A percentile compares a stretch with the other conserved stretches of the same genome.
These are phyloP conservation scores for Suillus discolor DNA, from an alignment of 768 basidiomycete genomes.

Conservation along the genomic window DNA sequence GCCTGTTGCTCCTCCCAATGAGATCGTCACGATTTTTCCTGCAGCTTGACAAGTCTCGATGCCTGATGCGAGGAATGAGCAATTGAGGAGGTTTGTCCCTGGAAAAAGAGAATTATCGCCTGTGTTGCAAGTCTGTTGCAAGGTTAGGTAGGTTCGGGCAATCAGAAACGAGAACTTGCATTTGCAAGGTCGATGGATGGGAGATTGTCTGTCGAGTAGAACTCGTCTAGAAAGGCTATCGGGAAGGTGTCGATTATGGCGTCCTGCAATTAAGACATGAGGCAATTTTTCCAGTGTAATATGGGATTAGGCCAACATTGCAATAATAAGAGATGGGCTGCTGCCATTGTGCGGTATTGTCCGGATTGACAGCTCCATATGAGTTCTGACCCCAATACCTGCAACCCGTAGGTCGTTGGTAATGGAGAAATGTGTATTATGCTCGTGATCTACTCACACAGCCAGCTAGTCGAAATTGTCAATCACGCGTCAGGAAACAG, in stretches of 20 bases:
- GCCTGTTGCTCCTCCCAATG: conserved; percentile 64
- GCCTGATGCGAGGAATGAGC: conserved; percentile 57
- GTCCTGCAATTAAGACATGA: conserved; percentile 39
- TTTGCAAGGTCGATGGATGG: conserved; percentile 66
- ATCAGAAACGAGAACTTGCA: conserved; percentile 32
- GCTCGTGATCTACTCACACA: conserved; percentile 20
- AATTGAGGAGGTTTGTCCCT: conserved; percentile 65
- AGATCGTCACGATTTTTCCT: conserved; percentile 62
- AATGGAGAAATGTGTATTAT: background rate
- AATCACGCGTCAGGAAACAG: background rate
- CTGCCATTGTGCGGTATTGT: conserved; percentile 34
- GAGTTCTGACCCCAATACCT: conserved; percentile 44
- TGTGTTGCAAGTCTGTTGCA: conserved; percentile 61
- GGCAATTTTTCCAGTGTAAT: background rate
- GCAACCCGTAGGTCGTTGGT: conserved; percentile 2
- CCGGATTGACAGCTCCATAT: conserved; percentile 35
- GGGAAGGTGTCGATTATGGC: conserved; percentile 59
- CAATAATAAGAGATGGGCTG: conserved; percentile 37
- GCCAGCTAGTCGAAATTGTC: conserved; percentile 20
- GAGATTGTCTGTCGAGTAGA: conserved; percentile 57
- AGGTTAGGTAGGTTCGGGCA: background rate
- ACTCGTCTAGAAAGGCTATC: conserved; percentile 61
- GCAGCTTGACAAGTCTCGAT: conserved; percentile 67
- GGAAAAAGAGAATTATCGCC: conserved; percentile 57
- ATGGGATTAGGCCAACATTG: conserved; percentile 15